phyloP scores from a whole-genome alignment of 768 basidiomycete genomes.

The Rhizopogon vulgaris region DNA sequence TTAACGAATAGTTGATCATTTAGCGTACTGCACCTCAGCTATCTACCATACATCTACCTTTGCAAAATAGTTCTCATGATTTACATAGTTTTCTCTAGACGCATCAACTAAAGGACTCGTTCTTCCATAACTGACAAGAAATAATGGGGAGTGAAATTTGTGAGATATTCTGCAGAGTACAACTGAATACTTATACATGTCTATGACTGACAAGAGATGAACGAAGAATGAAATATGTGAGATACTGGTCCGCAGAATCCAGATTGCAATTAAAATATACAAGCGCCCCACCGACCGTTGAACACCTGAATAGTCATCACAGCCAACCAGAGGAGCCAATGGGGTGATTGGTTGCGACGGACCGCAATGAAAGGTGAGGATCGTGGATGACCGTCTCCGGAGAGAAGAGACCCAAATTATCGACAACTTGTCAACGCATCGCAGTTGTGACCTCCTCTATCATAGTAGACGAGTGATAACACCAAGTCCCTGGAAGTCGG shows the following conservation, averaged over 20 bases:
- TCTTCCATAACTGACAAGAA: neutral
- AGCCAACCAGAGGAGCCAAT: neutral
- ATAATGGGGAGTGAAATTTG: neutral
- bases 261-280: neutral
- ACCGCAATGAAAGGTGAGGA: neutral
- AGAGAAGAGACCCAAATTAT: neutral
- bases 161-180: neutral
- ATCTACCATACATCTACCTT: no score
- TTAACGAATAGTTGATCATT: neutral
- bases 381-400: neutral
- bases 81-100: neutral
- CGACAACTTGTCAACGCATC: neutral
- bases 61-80: neutral
- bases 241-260: no score
- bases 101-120: no score
- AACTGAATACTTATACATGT: no score
- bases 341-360: neutral
- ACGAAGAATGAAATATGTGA: no score
- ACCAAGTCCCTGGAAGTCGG: conserved; percentile 54
- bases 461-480: conserved; percentile 65
- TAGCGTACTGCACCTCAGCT: neutral
- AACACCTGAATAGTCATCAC: neutral
- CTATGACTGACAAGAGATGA: no score
- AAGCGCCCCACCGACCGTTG: no score
- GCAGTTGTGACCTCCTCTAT: conserved; percentile 8